Conservation (phyloP, 2,329 filamentous ascomycete species). For the Diplodia sapinea region DNA sequence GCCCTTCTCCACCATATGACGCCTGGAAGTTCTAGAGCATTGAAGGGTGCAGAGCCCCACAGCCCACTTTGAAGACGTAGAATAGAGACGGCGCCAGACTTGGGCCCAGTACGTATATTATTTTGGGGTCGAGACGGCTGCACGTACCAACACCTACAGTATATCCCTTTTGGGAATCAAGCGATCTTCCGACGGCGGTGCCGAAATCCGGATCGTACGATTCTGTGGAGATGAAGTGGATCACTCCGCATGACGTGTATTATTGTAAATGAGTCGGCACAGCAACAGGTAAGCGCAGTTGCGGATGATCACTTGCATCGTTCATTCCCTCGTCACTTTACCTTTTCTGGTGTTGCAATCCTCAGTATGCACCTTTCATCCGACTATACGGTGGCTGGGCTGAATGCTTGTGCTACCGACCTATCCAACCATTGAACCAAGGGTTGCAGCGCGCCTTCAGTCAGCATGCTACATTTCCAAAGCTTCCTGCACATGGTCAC, state of each 20-base stretch:
- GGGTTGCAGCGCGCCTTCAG: neutral
- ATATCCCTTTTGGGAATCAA: constrained; percentile 10
- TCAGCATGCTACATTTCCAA: neutral
- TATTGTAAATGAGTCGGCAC: neutral
- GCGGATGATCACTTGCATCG: constrained; percentile 3
- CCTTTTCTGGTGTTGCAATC: neutral
- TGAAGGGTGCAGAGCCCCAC: constrained; percentile 19
- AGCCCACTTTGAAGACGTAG: neutral
- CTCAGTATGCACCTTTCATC: neutral
- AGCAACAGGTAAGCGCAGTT: neutral
- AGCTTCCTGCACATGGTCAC: neutral
- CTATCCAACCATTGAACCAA: neutral
- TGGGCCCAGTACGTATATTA: neutral
- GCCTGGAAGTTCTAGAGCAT: constrained; percentile 12
- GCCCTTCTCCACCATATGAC: constrained; percentile 23
- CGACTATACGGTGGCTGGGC: neutral
- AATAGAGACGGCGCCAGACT: constrained; percentile 1
- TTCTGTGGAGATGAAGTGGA: constrained; percentile 14
- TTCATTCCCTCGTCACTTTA: neutral
- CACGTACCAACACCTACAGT: neutral
- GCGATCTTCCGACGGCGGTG: constrained; percentile 9
- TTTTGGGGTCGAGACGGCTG: neutral
- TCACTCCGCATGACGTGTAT: constrained; percentile 24
- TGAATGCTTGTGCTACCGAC: neutral
- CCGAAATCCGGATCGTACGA: constrained; percentile 25